Percentiles rank a stretch among this genome's conserved stretches.
phyloP scores from a whole-genome alignment of 257 asterid species.

The Forsythia suspensa region DNA sequence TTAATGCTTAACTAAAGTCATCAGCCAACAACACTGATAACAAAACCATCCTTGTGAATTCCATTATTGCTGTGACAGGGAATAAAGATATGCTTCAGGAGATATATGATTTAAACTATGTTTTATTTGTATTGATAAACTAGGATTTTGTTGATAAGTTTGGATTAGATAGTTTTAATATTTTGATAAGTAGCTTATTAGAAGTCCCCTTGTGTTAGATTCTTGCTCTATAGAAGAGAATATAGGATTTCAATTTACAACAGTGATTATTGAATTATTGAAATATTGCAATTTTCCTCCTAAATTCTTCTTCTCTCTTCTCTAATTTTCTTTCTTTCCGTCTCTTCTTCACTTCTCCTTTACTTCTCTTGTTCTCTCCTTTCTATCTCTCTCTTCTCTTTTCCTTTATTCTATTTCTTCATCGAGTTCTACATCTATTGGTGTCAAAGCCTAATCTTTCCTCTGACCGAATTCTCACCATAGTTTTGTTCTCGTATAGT shows the following conservation, averaged over 20 bases:
- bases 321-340: background rate
- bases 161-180: background rate
- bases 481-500: background rate
- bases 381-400: background rate
- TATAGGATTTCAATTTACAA: background rate
- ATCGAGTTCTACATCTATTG: background rate
- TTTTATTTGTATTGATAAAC: background rate
- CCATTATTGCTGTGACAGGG: background rate
- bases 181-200: background rate
- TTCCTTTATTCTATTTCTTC: background rate
- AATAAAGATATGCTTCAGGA: background rate
- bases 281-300: background rate
- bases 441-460: background rate
- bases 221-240: background rate
- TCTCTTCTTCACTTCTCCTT: background rate
- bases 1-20: background rate
- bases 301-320: background rate
- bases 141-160: background rate
- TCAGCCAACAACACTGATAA: background rate
- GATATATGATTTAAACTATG: background rate
- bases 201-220: background rate
- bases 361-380: background rate
- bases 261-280: background rate
- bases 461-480: background rate
- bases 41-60: background rate